These are phyloP conservation scores for Stellera chamaejasme DNA, from an alignment of 345 rosid genomes.

Conservation along the genomic window DNA sequence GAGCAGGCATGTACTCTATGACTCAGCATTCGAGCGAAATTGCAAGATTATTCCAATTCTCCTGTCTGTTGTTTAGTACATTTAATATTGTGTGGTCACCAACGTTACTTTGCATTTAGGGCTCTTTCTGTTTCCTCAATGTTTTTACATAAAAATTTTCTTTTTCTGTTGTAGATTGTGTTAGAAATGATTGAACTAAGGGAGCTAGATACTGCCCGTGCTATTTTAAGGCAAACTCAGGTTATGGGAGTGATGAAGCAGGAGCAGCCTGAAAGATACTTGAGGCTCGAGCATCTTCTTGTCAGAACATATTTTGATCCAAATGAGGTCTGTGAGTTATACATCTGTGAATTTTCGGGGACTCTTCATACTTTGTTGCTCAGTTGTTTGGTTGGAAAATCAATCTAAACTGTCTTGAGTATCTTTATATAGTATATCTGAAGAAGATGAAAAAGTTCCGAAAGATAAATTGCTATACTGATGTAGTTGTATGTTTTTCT, in stretches of 20 bases:
- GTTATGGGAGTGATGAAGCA: slow-evolving; percentile 99
- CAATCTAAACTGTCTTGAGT: neutral
- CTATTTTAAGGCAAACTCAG: slow-evolving; percentile 93
- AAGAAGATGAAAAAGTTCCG: neutral
- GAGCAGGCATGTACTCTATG: slow-evolving; percentile 53
- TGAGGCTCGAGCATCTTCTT: slow-evolving; percentile 88
- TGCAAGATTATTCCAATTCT: neutral
- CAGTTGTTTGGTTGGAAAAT: neutral
- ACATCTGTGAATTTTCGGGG: too few relatives aligned
- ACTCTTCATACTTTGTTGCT: too few relatives aligned
- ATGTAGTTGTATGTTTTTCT: slow-evolving; percentile 11
- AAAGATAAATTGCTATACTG: too few relatives aligned
- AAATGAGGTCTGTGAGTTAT: slow-evolving; percentile 54
- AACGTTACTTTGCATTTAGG: neutral
- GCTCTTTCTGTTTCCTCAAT: too few relatives aligned
- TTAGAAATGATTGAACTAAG: slow-evolving; percentile 97
- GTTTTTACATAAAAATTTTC: neutral
- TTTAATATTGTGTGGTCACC: too few relatives aligned
- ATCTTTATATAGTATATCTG: neutral
- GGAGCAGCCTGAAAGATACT: slow-evolving; percentile 96
- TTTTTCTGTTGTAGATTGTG: slow-evolving; percentile 53
- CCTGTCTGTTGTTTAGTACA: neutral
- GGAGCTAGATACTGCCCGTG: slow-evolving; percentile 91
- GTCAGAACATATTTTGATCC: slow-evolving; percentile 97
- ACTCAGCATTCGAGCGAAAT: neutral